Base-by-base conservation (phyloP, 768 basidiomycete species). In the Hebeloma cylindrosporum region DNA sequence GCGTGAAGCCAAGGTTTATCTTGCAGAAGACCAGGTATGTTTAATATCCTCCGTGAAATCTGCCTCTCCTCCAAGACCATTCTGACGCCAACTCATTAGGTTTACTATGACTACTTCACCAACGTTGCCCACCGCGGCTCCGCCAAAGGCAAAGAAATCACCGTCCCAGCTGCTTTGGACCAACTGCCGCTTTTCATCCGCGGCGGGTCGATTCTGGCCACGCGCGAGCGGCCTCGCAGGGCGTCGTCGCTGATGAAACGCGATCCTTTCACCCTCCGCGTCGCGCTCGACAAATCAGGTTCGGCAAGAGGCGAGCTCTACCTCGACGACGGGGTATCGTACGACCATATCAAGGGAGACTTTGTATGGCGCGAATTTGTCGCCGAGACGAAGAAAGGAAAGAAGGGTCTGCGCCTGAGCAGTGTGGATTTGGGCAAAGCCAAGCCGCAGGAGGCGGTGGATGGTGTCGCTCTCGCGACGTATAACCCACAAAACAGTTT, bases 91-190 rank as follows among this genome's bases (percentile, higher is more conserved):
- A 16, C 32, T 38, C 13, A 42, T 27, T 17, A 91, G 85, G 83
- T 93, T 5, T 98, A 96, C 72, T 99, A 98, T 60, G 83, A 97
- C 69, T 98, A 97, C 68, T 88, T 93, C 72, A 79, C 78, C 26
- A 67, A 81, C 58, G 61, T 74, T 13, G 71, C 82, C 30, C 83
- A 92, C 67, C 83, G 77, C 27, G 85, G 88, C 4, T 59, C 80
- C 2, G 61, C 79, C 3, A 73, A 79, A 35, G 85, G 88, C 48
- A 83, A 80, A 48, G 60, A 72, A 37, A 69, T 96, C 60, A 87
- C 81, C 2, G 78, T 96, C n/a, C 71, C 85, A 0, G 86, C 93
- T 0, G 89, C 80, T 0, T 74, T 98, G 9, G 71, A 86, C 52
- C 79, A 87, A 51, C 71, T 93, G 33, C 96, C 96, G 2, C 69